phyloP scores from a whole-genome alignment of 495 filamentous ascomycete genomes.

The Beverwykella pulmonaria region DNA sequence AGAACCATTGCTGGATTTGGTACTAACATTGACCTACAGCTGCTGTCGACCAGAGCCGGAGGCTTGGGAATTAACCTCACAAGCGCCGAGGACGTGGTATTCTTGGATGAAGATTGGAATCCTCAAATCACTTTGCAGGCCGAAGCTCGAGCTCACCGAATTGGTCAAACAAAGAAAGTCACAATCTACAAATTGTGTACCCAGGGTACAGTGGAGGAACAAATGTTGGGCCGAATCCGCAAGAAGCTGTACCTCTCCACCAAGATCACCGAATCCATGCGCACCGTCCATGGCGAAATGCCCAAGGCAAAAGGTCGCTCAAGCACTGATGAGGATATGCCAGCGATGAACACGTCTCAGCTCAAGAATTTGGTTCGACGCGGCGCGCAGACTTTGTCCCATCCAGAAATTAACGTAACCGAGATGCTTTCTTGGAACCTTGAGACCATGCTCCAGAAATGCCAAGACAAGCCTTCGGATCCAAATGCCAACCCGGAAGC shows the following conservation, averaged over 20 bases:
- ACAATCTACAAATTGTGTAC: constrained; percentile 63
- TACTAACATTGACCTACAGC: not conserved
- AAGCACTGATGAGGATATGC: constrained; percentile 49
- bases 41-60: constrained; percentile 66
- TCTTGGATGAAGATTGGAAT: constrained; percentile 70
- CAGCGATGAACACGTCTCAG: constrained; percentile 54
- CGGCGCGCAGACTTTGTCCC: constrained; percentile 58
- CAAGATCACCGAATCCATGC: constrained; percentile 64
- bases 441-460: constrained; percentile 58
- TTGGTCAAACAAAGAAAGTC: constrained; percentile 62
- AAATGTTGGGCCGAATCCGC: constrained; percentile 64
- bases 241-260: constrained; percentile 70
- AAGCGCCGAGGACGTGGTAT: constrained; percentile 62
- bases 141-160: constrained; percentile 62
- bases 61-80: constrained; percentile 67
- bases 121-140: constrained; percentile 65
- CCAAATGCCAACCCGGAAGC: constrained; percentile 44
- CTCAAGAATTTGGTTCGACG: constrained; percentile 61
- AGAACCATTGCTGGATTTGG: not conserved
- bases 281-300: constrained; percentile 51
- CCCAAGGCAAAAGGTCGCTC: constrained; percentile 34
- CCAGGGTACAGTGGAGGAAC: constrained; percentile 64
- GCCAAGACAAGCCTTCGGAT: constrained; percentile 57
- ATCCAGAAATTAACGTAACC: constrained; percentile 56
- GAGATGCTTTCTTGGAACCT: constrained; percentile 65